Base-by-base conservation (phyloP, 768 basidiomycete species). In the Collybia nuda region DNA sequence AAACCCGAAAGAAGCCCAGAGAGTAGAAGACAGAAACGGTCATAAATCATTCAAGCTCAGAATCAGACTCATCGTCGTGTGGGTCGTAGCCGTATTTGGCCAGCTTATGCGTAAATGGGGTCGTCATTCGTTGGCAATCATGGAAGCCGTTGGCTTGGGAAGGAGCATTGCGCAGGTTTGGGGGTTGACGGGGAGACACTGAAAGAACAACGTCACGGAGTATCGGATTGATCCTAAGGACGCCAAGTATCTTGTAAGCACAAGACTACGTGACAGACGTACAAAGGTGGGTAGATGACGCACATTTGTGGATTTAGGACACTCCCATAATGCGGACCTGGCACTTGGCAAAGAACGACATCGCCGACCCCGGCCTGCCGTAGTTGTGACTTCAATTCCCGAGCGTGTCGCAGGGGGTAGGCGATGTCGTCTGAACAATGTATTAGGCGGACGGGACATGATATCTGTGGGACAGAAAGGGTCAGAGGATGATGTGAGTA, bases 341-440 rank as follows among this genome's bases (percentile, higher is more conserved):
- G 42, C 11, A 65, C 55, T 35, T 58, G 54, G 36, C 42, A 28
- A 18, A 65, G 42, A n/a, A 47, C 42, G 6, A 59, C 60, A 15
- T 58, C 50, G 15, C 48, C 3, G 14, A 65, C 41, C 17, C 58
- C 61, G 38, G 57, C 59, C 45, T 52, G 41, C 44, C 39, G 60
- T 53, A 70, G 57, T 40, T 51, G 55, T 9, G 47, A 43, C 48
- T 51, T 47, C 29, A 63, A 50, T 21, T 50, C 50, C 32, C 57
- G 37, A 8, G 53, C 40, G 35, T 56, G 45, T 44, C 48, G 56
- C 32, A 62, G 23, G 15, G 51, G 44, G 26, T 57, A 62, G 28
- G 61, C 62, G 51, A 68, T 60, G 45, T 67, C 66, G 44, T 62
- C 58, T 9, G 55, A 37, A 36, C 62, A 59, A 40, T 63, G 60